Evolutionary conservation across 2,329 filamentous ascomycete species (phyloP), one percentile per base, ranked within the genome.

Genomic region (Ilyonectria mors-panacis): DNA sequence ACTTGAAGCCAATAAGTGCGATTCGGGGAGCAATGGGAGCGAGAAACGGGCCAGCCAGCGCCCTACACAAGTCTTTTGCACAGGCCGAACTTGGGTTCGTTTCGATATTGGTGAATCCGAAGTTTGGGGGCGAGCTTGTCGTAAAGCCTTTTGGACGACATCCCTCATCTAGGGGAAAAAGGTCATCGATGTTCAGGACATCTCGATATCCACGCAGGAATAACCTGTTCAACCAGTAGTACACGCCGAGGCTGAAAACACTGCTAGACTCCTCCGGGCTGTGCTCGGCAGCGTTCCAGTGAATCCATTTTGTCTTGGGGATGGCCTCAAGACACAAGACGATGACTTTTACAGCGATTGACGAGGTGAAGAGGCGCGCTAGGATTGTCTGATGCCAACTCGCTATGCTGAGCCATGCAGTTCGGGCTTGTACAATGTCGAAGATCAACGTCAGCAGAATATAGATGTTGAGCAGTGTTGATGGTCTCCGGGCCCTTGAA

Each of bases 391-490:
- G 68, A 0, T 67, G 58, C 6, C 63, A 54, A 7, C 51, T 71
- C 9, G 50, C 37, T 55, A 71, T 72, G 50, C 75, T 66, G 35
- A 86, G 76, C 78, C 82, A 86, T 3, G 83, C 66, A 0, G 85
- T 86, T 9, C 86, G 78, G 0, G 77, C 75, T 64, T 83, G 82
- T 0, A 79, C 79, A 3, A 80, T 71, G 42, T 87, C 86, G 26
- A 86, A 78, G 1, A 87, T 70, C 0, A 84, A 68, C 1, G 82
- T 83, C 3, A 85, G 42, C 10, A 82, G 68, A 4, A 87, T 66
- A 56, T 83, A 87, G 12, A 73, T 66, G 17, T 73, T 80, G 13
- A 87, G 72, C 3, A 87, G 59, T 0, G 82, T 74, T 0, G 85
- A 87, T 0, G 85, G 84, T 1, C 82, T 76, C 0, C 76, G 76